Evolutionary conservation across 768 basidiomycete genomes (phyloP).

Genomic region (Podaxis carcinomalis): DNA sequence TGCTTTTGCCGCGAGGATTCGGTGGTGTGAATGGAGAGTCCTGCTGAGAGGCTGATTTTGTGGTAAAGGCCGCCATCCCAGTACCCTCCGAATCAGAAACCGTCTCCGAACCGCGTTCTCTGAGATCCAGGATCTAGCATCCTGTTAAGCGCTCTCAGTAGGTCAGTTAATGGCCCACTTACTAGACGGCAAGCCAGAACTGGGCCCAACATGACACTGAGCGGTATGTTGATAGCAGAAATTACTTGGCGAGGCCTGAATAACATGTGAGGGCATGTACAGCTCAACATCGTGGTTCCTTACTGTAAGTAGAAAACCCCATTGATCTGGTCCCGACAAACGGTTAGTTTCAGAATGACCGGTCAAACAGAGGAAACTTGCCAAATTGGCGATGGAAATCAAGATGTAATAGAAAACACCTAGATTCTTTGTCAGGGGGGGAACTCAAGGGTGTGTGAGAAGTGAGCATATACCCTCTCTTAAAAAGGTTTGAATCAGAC

Average conservation of each 20-base stretch:
- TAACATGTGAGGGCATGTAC: slow-evolving; percentile 11
- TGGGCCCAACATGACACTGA: slow-evolving; percentile 81
- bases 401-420: slow-evolving; percentile 83
- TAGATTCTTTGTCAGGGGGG: slow-evolving; percentile 19
- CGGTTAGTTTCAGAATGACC: not conserved
- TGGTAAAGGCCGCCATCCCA: slow-evolving; percentile 61
- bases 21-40: slow-evolving; percentile 52
- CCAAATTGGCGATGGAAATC: slow-evolving; percentile 83
- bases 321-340: slow-evolving; percentile 44
- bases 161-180: slow-evolving; percentile 15
- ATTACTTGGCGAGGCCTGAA: slow-evolving; percentile 74
- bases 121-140: slow-evolving; percentile 70
- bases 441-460: not conserved
- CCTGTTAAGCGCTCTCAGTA: slow-evolving; percentile 4
- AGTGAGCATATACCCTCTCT: slow-evolving; percentile 54
- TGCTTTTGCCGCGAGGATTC: slow-evolving; percentile 39
- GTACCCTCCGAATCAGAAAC: slow-evolving; percentile 72
- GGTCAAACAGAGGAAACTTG: slow-evolving; percentile 17
- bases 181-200: slow-evolving; percentile 77
- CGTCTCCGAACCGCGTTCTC: slow-evolving; percentile 77
- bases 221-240: slow-evolving; percentile 79
- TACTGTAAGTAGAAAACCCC: slow-evolving; percentile 86
- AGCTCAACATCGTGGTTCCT: slow-evolving; percentile 17
- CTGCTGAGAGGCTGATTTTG: slow-evolving; percentile 55
- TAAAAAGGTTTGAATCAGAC: slow-evolving; percentile 79